These are phyloP conservation scores for Ascocoryne sarcoides DNA, from an alignment of 2,329 filamentous ascomycete genomes.

Conservation along the genomic window DNA sequence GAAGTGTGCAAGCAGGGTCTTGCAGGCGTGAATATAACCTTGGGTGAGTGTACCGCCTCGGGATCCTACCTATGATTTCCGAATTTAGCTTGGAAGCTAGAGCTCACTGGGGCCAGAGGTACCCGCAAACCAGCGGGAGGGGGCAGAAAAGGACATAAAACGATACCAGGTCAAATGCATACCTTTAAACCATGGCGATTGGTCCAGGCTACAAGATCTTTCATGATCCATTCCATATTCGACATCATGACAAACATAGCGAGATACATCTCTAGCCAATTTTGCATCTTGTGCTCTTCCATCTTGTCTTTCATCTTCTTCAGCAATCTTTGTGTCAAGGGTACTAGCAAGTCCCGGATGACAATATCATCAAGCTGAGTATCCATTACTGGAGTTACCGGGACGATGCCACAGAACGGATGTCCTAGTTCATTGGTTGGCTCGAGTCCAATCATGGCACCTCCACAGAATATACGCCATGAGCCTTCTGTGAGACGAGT, in stretches of 20 bases:
- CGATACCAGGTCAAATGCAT: no score
- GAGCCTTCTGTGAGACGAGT: constrained; percentile 2
- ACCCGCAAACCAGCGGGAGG: no score
- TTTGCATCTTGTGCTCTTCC: constrained; percentile 1
- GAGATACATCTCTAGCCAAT: constrained; percentile 6
- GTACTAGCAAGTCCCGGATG: constrained; percentile 1
- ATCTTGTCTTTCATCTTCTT: constrained; percentile 1
- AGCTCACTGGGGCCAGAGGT: no score
- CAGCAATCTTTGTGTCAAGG: neutral
- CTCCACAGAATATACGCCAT: constrained; percentile 5
- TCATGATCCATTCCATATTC: constrained; percentile 1
- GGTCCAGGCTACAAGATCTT: constrained; percentile 3
- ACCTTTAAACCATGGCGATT: no score
- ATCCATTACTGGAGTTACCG: constrained; percentile 6
- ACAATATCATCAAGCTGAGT: constrained; percentile 5
- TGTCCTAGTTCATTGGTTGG: neutral
- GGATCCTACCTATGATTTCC: no score
- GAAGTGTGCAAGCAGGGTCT: constrained; percentile 3
- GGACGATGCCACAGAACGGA: constrained; percentile 1
- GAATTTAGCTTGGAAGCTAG: no score
- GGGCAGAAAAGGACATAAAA: no score
- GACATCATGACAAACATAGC: constrained; percentile 3
- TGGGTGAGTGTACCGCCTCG: constrained; percentile 1
- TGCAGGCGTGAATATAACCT: constrained; percentile 1
- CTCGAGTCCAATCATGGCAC: constrained; percentile 1